phyloP scores from a whole-genome alignment of 768 basidiomycete species.

The Dacryopinax primogenitus region DNA sequence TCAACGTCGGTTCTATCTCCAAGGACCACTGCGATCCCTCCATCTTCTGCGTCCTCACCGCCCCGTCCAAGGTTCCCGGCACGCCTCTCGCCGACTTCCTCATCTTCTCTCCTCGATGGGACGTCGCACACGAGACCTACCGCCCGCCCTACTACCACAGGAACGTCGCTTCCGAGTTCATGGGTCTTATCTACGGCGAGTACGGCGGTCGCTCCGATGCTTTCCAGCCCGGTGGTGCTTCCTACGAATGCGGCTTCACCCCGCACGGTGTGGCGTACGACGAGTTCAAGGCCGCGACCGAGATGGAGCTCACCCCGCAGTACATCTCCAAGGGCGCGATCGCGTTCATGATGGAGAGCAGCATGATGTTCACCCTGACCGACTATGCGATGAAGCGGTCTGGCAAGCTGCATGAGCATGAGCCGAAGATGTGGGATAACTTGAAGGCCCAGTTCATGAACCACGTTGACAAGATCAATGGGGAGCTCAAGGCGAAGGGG shows the following conservation, averaged over 20 bases:
- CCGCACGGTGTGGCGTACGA: slow-evolving; percentile 53
- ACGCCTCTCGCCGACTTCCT: slow-evolving; percentile 52
- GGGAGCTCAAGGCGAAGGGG: slow-evolving; percentile 34
- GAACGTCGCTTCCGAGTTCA: slow-evolving; percentile 49
- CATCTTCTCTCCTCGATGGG: slow-evolving; percentile 53
- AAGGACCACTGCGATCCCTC: slow-evolving; percentile 59
- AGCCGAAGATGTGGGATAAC: slow-evolving; percentile 55
- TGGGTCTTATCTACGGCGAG: slow-evolving; percentile 50
- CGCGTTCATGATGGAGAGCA: slow-evolving; percentile 53
- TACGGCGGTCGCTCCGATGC: slow-evolving; percentile 52
- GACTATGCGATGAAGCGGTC: slow-evolving; percentile 50
- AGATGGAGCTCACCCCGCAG: slow-evolving; percentile 40
- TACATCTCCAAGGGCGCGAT: slow-evolving; percentile 42
- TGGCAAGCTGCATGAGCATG: slow-evolving; percentile 49
- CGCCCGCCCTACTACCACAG: slow-evolving; percentile 55
- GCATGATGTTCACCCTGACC: slow-evolving; percentile 49
- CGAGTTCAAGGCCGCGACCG: slow-evolving; percentile 44
- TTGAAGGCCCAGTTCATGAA: slow-evolving; percentile 46
- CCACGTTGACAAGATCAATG: slow-evolving; percentile 44
- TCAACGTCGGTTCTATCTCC: slow-evolving; percentile 49
- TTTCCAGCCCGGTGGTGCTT: slow-evolving; percentile 50
- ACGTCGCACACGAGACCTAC: slow-evolving; percentile 46
- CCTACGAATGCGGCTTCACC: slow-evolving; percentile 51
- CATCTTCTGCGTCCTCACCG: slow-evolving; percentile 56
- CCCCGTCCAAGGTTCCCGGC: slow-evolving; percentile 45